Evolutionary conservation across 2,329 filamentous ascomycete genomes (phyloP).

Genomic region (Colletotrichum sp.): DNA sequence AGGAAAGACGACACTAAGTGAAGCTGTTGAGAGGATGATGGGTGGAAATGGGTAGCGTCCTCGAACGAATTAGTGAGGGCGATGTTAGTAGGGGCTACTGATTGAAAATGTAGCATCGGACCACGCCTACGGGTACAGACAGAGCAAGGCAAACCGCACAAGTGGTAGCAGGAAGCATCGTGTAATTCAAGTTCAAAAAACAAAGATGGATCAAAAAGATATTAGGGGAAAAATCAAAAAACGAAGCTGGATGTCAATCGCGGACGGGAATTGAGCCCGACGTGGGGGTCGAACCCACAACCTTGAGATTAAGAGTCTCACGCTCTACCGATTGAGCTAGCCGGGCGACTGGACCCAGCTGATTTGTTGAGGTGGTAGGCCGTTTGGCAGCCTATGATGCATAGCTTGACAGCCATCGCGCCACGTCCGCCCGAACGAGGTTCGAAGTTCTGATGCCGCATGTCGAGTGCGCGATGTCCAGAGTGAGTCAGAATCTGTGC

Average conservation of each 20-base stretch:
- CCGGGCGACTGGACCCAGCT: conserved; percentile 24
- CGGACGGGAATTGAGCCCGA: conserved; percentile 24
- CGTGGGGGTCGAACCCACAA: conserved; percentile 29
- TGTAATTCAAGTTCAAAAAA: background rate
- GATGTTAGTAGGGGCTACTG: background rate
- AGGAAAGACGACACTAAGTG: background rate
- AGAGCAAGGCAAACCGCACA: background rate
- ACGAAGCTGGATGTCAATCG: background rate
- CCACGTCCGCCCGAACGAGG: background rate
- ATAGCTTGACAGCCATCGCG: background rate
- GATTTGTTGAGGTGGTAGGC: accelerated
- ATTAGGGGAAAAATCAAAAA: background rate
- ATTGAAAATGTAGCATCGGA: background rate
- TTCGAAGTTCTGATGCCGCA: background rate
- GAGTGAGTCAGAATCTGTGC: background rate
- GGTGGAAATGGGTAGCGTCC: background rate
- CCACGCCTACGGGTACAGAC: background rate
- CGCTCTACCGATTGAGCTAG: conserved; percentile 77
- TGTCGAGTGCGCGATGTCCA: background rate
- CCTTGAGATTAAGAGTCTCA: conserved; percentile 65
- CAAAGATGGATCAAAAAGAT: background rate
- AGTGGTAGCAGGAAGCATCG: background rate
- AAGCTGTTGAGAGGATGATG: background rate
- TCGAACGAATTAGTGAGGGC: background rate
- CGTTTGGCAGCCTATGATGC: background rate